These are phyloP conservation scores for Hypomyces rosellus DNA, from an alignment of 2,329 filamentous ascomycete genomes.

Conservation along the genomic window DNA sequence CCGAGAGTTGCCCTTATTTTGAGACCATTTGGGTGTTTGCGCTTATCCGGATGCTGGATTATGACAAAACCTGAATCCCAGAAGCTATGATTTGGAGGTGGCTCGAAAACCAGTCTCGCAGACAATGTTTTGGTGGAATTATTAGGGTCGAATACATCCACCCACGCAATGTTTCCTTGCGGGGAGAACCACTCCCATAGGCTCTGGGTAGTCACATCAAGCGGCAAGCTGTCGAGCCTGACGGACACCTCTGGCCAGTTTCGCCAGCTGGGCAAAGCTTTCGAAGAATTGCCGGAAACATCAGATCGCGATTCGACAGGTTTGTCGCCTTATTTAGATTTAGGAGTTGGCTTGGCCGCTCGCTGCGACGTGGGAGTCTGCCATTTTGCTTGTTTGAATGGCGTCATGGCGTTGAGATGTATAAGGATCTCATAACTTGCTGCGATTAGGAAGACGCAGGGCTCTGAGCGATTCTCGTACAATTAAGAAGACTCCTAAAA, in stretches of 20 bases:
- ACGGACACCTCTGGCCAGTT: constrained; percentile 29
- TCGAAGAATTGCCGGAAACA: neutral
- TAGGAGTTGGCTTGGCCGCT: too few relatives aligned
- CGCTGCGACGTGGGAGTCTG: too few relatives aligned
- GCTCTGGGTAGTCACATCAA: constrained; percentile 31
- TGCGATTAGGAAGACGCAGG: too few relatives aligned
- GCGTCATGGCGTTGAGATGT: too few relatives aligned
- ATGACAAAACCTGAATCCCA: constrained; percentile 36
- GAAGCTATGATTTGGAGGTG: constrained; percentile 46
- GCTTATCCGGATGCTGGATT: constrained; percentile 20
- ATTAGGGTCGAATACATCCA: constrained; percentile 48
- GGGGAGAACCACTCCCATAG: constrained; percentile 47
- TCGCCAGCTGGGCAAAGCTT: constrained; percentile 22
- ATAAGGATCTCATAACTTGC: too few relatives aligned
- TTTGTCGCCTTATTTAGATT: too few relatives aligned
- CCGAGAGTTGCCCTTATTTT: constrained; percentile 12
- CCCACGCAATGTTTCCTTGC: constrained; percentile 47
- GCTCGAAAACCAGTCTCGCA: constrained; percentile 51
- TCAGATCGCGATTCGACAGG: neutral
- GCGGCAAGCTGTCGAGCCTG: constrained; percentile 28
- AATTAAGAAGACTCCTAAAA: too few relatives aligned
- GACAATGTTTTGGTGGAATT: constrained; percentile 18
- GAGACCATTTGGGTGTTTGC: constrained; percentile 16
- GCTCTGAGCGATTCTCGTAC: too few relatives aligned
- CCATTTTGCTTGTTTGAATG: too few relatives aligned